Conservation (phyloP, 768 basidiomycete genomes). For the Tylopilus cervinicoccineus region DNA sequence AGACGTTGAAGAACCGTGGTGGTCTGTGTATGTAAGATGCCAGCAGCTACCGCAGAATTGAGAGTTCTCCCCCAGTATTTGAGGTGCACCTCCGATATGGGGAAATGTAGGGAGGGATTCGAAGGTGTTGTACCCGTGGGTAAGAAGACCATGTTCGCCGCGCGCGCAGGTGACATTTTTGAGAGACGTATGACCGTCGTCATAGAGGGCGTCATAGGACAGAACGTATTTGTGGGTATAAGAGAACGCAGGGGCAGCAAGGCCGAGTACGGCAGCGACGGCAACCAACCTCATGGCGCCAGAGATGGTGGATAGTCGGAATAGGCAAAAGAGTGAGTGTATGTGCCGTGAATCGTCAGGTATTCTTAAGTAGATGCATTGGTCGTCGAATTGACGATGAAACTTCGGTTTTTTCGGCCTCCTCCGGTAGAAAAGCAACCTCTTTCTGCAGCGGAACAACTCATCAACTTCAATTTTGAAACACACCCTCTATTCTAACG, state of each 20-base stretch:
- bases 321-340: background rate
- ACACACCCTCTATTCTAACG: too few species aligned
- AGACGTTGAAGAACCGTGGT: slow-evolving; percentile 28
- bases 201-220: slow-evolving; percentile 49
- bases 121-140: background rate
- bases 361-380: slow-evolving; percentile 3
- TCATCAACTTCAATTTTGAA: too few species aligned
- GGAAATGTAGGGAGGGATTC: slow-evolving; percentile 15
- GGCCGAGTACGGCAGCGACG: slow-evolving; percentile 1
- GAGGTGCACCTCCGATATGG: slow-evolving; percentile 52
- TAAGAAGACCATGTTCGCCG: slow-evolving; percentile 37
- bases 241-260: slow-evolving; percentile 7
- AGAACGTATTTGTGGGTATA: slow-evolving; percentile 20
- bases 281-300: slow-evolving; percentile 7
- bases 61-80: slow-evolving; percentile 49
- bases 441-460: background rate
- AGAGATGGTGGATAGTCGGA: background rate
- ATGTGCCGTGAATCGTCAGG: background rate
- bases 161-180: slow-evolving; percentile 46
- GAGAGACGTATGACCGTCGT: slow-evolving; percentile 39
- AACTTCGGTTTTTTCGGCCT: background rate
- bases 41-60: slow-evolving; percentile 57
- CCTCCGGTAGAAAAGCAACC: background rate
- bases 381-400: background rate
- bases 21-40: slow-evolving; percentile 44